Conservation (phyloP, 2,329 filamentous ascomycete species). For the Sclerotinia trifoliorum region DNA sequence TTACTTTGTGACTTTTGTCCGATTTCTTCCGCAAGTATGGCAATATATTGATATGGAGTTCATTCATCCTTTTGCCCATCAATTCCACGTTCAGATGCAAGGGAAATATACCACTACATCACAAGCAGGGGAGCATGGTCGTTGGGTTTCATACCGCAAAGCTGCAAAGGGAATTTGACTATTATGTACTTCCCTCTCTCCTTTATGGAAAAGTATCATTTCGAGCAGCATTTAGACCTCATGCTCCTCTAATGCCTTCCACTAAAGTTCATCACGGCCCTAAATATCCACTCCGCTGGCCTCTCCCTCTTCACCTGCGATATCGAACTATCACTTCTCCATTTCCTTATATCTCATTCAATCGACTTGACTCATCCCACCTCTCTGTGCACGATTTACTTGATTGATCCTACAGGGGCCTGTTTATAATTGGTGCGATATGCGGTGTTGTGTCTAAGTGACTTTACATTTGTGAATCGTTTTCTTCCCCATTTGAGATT, state of each 20-base stretch:
- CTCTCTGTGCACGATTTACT: background rate
- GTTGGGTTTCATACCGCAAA: background rate
- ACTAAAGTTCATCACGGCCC: background rate
- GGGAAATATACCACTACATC: background rate
- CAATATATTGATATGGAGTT: background rate
- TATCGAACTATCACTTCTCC: background rate
- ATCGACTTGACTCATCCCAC: background rate
- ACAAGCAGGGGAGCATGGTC: background rate
- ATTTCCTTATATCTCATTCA: background rate
- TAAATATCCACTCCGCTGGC: background rate
- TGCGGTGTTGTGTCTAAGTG: too few species aligned
- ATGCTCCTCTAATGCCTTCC: background rate
- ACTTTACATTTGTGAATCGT: constrained; percentile 45
- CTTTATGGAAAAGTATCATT: background rate
- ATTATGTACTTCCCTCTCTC: background rate
- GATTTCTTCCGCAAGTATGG: background rate
- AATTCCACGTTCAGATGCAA: background rate
- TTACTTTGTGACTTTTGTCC: background rate
- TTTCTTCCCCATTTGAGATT: constrained; percentile 91
- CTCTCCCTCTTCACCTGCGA: background rate
- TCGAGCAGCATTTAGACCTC: background rate
- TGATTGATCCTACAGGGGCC: too few species aligned
- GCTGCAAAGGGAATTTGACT: background rate
- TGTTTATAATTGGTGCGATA: background rate
- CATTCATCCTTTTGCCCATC: background rate